Conservation (phyloP, 2,329 filamentous ascomycete genomes). For the Emergomyces pasteurianus region DNA sequence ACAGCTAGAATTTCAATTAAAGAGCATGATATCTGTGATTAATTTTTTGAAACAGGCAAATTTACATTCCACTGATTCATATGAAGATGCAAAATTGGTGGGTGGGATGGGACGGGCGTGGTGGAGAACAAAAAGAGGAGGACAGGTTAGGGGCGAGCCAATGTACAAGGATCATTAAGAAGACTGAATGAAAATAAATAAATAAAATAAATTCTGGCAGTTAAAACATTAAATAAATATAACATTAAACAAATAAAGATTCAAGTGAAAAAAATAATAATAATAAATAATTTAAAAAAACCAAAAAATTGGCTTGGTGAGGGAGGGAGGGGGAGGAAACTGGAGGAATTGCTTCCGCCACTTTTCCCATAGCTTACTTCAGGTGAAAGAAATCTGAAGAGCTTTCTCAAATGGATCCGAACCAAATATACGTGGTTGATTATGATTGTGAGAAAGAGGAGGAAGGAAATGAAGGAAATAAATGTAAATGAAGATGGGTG, state of each 20-base stretch:
- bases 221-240: no score
- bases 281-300: no score
- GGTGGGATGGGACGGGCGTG: no score
- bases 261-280: no score
- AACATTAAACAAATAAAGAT: no score
- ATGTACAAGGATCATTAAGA: no score
- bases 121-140: no score
- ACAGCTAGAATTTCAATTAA: not conserved
- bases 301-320: not conserved
- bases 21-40: not conserved
- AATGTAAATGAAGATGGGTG: not conserved
- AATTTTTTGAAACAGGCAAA: not conserved
- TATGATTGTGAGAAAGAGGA: not conserved
- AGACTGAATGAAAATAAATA: no score
- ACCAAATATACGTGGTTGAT: not conserved
- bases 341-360: not conserved
- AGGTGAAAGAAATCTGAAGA: not conserved
- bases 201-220: no score
- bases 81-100: no score
- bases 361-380: not conserved
- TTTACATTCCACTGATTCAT: no score
- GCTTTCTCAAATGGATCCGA: not conserved
- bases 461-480: not conserved
- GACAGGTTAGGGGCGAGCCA: no score
- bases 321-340: not conserved